These are phyloP conservation scores for Aspergillus nomiae DNA, from an alignment of 2,329 filamentous ascomycete species.

Conservation along the genomic window DNA sequence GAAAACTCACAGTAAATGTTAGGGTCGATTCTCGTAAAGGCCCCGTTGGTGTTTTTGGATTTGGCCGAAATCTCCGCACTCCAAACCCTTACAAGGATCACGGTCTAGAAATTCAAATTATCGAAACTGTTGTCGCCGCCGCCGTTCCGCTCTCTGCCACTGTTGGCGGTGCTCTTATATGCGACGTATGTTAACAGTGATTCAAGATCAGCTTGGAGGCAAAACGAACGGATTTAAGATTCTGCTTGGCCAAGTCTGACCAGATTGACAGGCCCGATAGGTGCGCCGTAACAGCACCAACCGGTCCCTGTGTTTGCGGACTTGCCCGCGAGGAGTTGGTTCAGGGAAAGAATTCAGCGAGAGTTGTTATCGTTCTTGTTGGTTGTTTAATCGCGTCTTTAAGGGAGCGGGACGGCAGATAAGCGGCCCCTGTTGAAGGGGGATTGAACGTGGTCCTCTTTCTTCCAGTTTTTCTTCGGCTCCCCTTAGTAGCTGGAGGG, in stretches of 20 bases:
- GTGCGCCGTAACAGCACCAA: not conserved
- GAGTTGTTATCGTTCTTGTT: not conserved
- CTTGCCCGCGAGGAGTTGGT: not conserved
- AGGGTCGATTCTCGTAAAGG: not conserved
- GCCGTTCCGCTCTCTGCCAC: not conserved
- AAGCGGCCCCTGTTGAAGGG: constrained; percentile 9
- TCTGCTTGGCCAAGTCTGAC: not conserved
- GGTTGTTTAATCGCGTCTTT: constrained; percentile 5
- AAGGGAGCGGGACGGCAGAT: constrained; percentile 1
- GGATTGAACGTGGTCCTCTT: not conserved
- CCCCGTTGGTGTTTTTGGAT: not conserved
- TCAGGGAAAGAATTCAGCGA: not conserved
- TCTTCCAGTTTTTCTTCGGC: not conserved
- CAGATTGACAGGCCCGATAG: not conserved
- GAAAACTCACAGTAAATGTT: not conserved
- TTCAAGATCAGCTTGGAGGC: not conserved
- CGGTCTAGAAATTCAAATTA: not conserved
- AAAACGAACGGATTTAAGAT: not conserved
- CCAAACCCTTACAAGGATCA: not conserved
- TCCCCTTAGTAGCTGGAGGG: not conserved
- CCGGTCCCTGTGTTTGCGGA: not conserved
- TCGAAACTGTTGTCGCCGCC: not conserved
- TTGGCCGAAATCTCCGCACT: not conserved
- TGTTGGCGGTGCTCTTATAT: not conserved
- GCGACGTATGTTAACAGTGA: not conserved